Evolutionary conservation across 352 stramenopile species (phyloP).

Genomic region (Phytophthora foliorum): DNA sequence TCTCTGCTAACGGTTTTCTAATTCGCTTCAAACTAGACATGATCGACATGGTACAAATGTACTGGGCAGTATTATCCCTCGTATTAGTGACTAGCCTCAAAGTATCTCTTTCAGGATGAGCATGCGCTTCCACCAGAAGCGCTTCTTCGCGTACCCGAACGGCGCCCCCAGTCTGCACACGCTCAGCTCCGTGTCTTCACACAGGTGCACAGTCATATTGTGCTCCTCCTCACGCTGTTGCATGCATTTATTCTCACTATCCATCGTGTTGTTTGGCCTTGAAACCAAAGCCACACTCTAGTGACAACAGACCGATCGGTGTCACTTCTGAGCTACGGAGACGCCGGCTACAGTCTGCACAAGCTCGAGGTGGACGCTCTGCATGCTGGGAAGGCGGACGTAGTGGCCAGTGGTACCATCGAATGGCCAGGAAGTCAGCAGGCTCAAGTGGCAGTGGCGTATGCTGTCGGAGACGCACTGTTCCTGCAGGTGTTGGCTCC

Average conservation of each 20-base stretch:
- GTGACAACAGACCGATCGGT: constrained; percentile 76
- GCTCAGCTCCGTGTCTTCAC: constrained; percentile 44
- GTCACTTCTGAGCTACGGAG: constrained; percentile 48
- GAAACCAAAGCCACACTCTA: constrained; percentile 58
- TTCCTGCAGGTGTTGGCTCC: constrained; percentile 42
- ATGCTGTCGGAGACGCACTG: constrained; percentile 47
- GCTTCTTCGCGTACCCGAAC: constrained; percentile 73
- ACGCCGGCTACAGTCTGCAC: constrained; percentile 47
- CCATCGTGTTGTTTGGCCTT: neutral
- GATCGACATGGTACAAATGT: no score
- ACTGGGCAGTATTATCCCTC: constrained; percentile 16
- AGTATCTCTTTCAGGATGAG: constrained; percentile 7
- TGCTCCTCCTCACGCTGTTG: neutral
- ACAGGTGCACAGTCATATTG: constrained; percentile 34
- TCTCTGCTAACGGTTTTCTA: no score
- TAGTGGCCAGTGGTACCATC: constrained; percentile 62
- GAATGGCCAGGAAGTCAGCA: constrained; percentile 35
- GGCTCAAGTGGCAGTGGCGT: constrained; percentile 61
- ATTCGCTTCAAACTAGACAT: no score
- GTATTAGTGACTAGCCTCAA: constrained; percentile 20
- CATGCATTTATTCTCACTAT: neutral
- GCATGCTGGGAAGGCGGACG: constrained; percentile 33
- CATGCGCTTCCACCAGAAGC: constrained; percentile 60
- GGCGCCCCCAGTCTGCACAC: constrained; percentile 69
- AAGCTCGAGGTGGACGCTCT: constrained; percentile 47